Evolutionary conservation across 805 yeast species (phyloP), one percentile per base, ranked within the genome.

Genomic region (Ogataea chonburiensis): DNA sequence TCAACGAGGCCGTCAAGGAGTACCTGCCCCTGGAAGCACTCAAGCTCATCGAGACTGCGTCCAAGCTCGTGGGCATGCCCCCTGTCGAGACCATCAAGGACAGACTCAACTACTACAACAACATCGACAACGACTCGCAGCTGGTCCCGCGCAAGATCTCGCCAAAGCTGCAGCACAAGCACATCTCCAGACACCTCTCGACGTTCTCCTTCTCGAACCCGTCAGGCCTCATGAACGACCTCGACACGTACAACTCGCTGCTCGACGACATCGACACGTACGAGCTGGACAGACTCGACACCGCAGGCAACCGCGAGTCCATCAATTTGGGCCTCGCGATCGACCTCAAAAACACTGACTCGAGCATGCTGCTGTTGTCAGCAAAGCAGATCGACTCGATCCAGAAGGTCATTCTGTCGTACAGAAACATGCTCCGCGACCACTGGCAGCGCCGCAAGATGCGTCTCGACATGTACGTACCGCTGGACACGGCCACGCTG

Each of bases 1-100:
- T 86, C 53, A 85, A 84, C 56, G 95, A 85, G 58, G 87, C 80
- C 10, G 68, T 79, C n/a, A 67, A 75, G n/a, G 52, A 58, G 9
- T 67, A 58, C 39, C 61, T 83, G 35, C 94, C 93, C 1, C 60
- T 79, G 14, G 91, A 84, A 46, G 67, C 84, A 3, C 74, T 76
- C 59, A 69, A 63, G 40, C 58, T 85, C 41, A 65, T 83, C 19
- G 86, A 79, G 40, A 59, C 75, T 2, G 79, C 84, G 2, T 77
- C 89, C 0, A 73, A 63, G 48, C 59, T 85, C 30, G 71, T 81
- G 17, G 71, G 76, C 3, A 65, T 62, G 25, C 80, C 81, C 4
- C 73, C 79, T 22, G 63, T 67, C 19, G 78, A 69, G 50, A 58
- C 65, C 17, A 49, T 46, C 20, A 53, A 50, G 32, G 63, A 57